Evolutionary conservation across 306 rosid species (phyloP), one percentile per base, ranked within the genome.

Genomic region (Cicer yamashitae): DNA sequence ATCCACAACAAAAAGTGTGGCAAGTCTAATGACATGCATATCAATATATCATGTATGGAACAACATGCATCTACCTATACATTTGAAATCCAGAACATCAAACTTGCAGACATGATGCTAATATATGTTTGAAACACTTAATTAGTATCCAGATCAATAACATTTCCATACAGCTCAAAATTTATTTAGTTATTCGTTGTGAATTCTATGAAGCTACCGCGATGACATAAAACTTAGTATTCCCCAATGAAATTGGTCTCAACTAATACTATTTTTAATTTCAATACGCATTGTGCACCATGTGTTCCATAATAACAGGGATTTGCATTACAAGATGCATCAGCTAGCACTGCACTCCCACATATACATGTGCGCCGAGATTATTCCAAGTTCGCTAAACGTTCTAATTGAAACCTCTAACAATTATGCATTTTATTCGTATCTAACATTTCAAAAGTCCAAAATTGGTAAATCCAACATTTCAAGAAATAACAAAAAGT

Each of bases 401-500:
- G 22, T 20, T 20, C 1, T 20, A 20, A 20, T 20, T 20, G 22
- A 20, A 20, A 20, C 22, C 1, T 20, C 22, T 1, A 20, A 20
- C 22, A 20, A 20, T 20, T 20, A 20, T 20, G 22, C 22, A 20
- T 20, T 20, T 20, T 20, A 20, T 20, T 20, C 22, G 22, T 20
- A 20, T 20, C 22, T 20, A 20, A 20, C 22, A 20, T 20, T 20
- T 20, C 1, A 20, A 20, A 20, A 20, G 22, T 20, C 22, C 22
- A 20, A 20, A 81, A 77, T 73, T 48, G 71, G 73, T 76, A n/a
- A 69, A 63, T 37, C 38, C 47, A 86, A 47, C 53, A 6, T 53
- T 67, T 79, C 72, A 57, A 69, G 76, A 75, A 53, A 44, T 18
- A 40, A 73, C 3, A 59, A 71, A 68, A 70, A 44, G 38, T 74